Evolutionary conservation across 257 asterid genomes (phyloP), one percentile per base, ranked within the genome.

Genomic region (Solanum pinnatisectum): DNA sequence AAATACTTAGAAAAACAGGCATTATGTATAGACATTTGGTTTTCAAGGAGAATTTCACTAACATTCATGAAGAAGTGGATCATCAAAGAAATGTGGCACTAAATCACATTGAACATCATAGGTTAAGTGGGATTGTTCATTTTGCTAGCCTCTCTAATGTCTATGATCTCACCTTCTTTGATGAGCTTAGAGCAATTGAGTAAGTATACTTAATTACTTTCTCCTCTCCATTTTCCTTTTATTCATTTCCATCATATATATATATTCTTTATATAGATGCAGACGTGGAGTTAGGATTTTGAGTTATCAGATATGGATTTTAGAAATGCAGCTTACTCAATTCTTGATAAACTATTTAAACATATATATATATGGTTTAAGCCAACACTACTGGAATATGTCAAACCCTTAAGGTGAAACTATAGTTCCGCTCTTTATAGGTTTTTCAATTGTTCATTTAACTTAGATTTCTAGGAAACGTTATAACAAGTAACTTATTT

Each of bases 11-110:
- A 85, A 89, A 86, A 82, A 95, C 96, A 2, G 97, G 98, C 33
- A 94, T 95, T 59, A 97, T 97, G 99, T 96, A 93, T 78, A 95
- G 99, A 84, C 98, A 97, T 78, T 90, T 97, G 82, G 96, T 94
- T 74, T 95, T 90, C 88, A 97, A 94, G 91, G 98, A 97, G 95
- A 96, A 95, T 67, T 93, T 95, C 81, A 95, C 98, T 8, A 94
- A 92, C 79, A 81, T 86, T 10, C 83, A 32, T 59, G 90, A 93
- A 14, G 98, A 95, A 92, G 91, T 94, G 96, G 98, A 96, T 93
- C 91, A 95, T 87, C 98, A 95, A 89, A 94, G 98, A 86, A 96
- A 96, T 46, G 88, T 94, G 42, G 99, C 99, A 27, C 93, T 97
- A 46, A 94, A 91, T 88, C 99, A 97, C 92, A 94, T 97, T 85